Base-by-base conservation (phyloP, 23 red algal species). In the Chondrus crispus region DNA sequence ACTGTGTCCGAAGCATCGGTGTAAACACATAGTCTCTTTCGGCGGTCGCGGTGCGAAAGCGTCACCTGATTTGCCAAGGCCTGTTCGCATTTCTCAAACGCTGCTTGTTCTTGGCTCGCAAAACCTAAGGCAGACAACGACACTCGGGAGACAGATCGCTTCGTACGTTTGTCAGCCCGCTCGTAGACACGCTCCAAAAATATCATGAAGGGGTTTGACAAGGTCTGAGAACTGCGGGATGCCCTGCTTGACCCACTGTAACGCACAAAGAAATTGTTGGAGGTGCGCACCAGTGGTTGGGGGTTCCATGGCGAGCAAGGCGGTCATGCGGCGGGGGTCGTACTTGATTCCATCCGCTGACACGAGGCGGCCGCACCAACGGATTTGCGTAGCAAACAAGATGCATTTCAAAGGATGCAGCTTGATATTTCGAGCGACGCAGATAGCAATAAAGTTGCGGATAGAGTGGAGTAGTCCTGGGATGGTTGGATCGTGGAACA, bases 231-330 rank as follows among this genome's bases (percentile, higher is more conserved):
- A 90, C 37, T 58, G 62, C 2, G 86, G 69, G 52, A 90, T 90
- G 30, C 68, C 42, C 42, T 78, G 69, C 86, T 90, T 90, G 86
- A 90, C 35, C 68, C 69, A 90, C 26, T 90, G 69, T 30, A 90
- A 35, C 36, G 86, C 68, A 63, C 86, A 79, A 45, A 80, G 16
- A 72, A 90, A 90, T 49, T 90, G 54, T 35, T 81, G 87, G 12
- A 91, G 71, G 2, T 81, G 11, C 19, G 39, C 73, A 44, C 87
- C 87, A n/a, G 53, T 45, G 29, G 87, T 80, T 9, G 87, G 71
- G 8, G 71, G 76, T 47, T 91, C 73, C 87, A 82, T 81, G 20
- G 38, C 13, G 11, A 91, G 51, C 24, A 81, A 46, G 32, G 46
- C 73, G 9, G 80, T 55, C 19, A 91, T 11, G 32, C 46, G 29